Percentiles rank a stretch among this genome's conserved stretches.
phyloP scores from a whole-genome alignment of 257 asterid species.

The Primulina eburnea region DNA sequence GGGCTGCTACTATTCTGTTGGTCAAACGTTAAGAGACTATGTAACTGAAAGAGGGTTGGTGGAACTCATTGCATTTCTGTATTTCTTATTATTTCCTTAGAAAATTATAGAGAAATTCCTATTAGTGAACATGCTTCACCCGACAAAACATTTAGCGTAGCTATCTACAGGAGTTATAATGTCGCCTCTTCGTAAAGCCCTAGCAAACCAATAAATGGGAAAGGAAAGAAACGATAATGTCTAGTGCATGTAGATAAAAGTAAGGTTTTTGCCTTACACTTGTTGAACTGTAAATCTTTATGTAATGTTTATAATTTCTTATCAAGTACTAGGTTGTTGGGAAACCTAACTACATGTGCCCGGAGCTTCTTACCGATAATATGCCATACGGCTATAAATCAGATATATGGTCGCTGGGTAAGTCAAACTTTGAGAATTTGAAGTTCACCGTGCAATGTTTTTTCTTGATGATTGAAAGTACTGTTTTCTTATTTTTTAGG shows the following conservation, averaged over 20 bases:
- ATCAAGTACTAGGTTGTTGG: conserved; percentile 63
- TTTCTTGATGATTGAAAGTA: background rate
- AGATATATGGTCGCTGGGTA: conserved; percentile 94
- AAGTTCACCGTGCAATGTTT: conserved; percentile 5
- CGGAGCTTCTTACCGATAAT: conserved; percentile 75
- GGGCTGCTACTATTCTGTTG: background rate
- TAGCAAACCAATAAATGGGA: too few relatives aligned
- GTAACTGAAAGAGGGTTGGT: background rate
- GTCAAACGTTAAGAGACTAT: background rate
- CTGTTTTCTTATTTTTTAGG: conserved; percentile 39
- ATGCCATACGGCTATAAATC: conserved; percentile 94
- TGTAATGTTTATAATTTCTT: background rate
- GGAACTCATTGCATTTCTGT: background rate
- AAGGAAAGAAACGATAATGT: too few relatives aligned
- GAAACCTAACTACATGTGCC: conserved; percentile 91
- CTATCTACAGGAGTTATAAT: background rate
- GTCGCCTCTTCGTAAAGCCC: background rate
- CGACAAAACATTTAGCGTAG: too few relatives aligned
- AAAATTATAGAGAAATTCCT: too few relatives aligned
- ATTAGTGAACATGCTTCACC: background rate
- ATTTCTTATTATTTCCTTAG: too few relatives aligned
- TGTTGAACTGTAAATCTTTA: too few relatives aligned
- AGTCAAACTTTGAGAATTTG: background rate
- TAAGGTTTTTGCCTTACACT: too few relatives aligned
- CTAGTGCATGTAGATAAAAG: too few relatives aligned